These are phyloP conservation scores for Blastobotrys serpentis DNA, from an alignment of 1,139 yeast genomes.

Conservation along the genomic window DNA sequence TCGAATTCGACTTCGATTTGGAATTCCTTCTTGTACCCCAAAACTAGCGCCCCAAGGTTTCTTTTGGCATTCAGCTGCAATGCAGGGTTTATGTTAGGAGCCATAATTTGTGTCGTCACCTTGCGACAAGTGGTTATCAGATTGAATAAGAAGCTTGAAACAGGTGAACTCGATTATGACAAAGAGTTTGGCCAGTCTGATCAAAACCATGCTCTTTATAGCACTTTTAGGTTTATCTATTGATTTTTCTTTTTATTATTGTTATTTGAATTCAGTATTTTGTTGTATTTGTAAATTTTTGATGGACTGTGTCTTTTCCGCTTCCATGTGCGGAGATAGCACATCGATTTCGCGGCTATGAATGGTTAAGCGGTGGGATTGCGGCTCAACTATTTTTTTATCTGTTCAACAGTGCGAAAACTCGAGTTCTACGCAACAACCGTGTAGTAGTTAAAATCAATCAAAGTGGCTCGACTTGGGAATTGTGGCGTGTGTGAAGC, in stretches of 20 bases:
- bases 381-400: too few relatives aligned
- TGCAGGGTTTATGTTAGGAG: conserved; percentile 12
- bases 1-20: conserved; percentile 21
- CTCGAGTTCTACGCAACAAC: too few relatives aligned
- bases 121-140: conserved; percentile 14
- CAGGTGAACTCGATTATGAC: conserved; percentile 16
- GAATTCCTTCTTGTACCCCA: conserved; percentile 20
- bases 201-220: neutral
- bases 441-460: neutral
- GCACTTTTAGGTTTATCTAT: neutral
- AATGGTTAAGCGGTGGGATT: too few relatives aligned
- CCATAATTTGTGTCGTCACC: conserved; percentile 11
- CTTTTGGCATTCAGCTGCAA: conserved; percentile 19
- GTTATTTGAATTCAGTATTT: too few relatives aligned
- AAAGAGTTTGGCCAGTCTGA: conserved; percentile 19
- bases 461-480: conserved; percentile 21
- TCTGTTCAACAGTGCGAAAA: too few relatives aligned
- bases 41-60: conserved; percentile 19
- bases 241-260: neutral
- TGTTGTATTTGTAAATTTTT: too few relatives aligned
- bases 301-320: too few relatives aligned
- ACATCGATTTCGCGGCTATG: too few relatives aligned
- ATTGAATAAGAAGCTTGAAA: conserved; percentile 19
- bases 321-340: too few relatives aligned
- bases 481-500: conserved; percentile 48